Conservation (phyloP, 805 yeast species). For the Hyphopichia homilentoma region DNA sequence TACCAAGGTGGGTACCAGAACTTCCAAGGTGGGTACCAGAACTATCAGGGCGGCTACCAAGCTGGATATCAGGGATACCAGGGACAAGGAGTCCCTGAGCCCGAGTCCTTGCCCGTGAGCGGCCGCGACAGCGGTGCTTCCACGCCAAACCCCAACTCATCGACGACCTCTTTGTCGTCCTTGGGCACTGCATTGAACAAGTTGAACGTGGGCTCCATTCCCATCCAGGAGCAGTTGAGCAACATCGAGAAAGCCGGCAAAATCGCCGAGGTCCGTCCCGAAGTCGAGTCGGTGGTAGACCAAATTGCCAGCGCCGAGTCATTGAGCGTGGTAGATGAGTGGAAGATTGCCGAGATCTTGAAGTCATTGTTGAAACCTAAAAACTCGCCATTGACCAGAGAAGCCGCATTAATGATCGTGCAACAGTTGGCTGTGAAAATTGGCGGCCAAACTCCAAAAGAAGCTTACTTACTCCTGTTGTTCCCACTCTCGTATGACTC, state of each 20-base stretch:
- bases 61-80: slow-evolving; percentile 4
- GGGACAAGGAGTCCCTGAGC: slow-evolving; percentile 5
- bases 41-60: slow-evolving; percentile 1
- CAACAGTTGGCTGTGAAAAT: slow-evolving; percentile 55
- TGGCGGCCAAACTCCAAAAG: slow-evolving; percentile 68
- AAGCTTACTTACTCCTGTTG: slow-evolving; percentile 66
- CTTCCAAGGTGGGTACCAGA: slow-evolving; percentile 6
- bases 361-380: slow-evolving; percentile 70
- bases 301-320: slow-evolving; percentile 42
- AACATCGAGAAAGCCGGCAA: slow-evolving; percentile 49
- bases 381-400: slow-evolving; percentile 70
- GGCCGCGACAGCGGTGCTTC: slow-evolving; percentile 35
- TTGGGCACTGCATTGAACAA: slow-evolving; percentile 68
- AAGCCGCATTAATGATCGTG: slow-evolving; percentile 64
- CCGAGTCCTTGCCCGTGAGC: slow-evolving; percentile 31
- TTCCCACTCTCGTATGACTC: slow-evolving; percentile 65
- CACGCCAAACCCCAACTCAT: slow-evolving; percentile 34
- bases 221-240: slow-evolving; percentile 57
- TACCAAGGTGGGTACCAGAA: slow-evolving; percentile 7
- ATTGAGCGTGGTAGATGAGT: slow-evolving; percentile 47
- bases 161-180: slow-evolving; percentile 72
- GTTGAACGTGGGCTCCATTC: slow-evolving; percentile 51
- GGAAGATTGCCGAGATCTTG: slow-evolving; percentile 63
- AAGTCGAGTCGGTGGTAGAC: slow-evolving; percentile 52
- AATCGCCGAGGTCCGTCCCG: slow-evolving; percentile 52